Percentiles rank a stretch among this genome's conserved stretches.
These are phyloP conservation scores for Mycena belliarum DNA, from an alignment of 768 basidiomycete genomes.

Conservation along the genomic window DNA sequence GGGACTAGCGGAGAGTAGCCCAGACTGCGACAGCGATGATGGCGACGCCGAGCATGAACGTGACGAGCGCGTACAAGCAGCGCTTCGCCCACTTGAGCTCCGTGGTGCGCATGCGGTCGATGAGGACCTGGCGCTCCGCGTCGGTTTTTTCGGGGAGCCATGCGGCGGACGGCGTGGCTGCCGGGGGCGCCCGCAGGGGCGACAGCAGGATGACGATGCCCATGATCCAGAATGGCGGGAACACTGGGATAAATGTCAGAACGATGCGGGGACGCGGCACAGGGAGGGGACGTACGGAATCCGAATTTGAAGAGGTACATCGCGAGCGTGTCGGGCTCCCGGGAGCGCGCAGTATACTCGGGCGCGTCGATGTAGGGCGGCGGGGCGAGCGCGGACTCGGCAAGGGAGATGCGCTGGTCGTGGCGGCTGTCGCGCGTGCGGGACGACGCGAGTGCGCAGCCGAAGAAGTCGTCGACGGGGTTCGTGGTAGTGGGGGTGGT, in stretches of 20 bases:
- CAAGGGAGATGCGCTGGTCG: conserved; percentile 34
- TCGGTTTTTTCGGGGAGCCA: conserved; percentile 62
- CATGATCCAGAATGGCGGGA: conserved; percentile 63
- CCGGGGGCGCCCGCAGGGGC: conserved; percentile 47
- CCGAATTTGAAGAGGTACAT: conserved; percentile 65
- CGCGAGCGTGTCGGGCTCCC: conserved; percentile 56
- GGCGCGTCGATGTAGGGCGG: conserved; percentile 51
- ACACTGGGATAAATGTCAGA: conserved; percentile 40
- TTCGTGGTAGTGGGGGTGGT: conserved; percentile 16
- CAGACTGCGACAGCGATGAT: conserved; percentile 36
- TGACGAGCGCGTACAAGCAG: conserved; percentile 54
- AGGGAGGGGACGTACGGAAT: conserved; percentile 47
- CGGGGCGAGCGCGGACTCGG: conserved; percentile 21
- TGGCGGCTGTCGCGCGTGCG: conserved; percentile 41
- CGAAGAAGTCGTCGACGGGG: conserved; percentile 37
- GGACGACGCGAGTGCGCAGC: conserved; percentile 24
- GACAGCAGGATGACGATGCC: conserved; percentile 57
- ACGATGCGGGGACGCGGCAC: neutral
- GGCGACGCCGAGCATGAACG: conserved; percentile 41
- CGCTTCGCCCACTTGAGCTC: conserved; percentile 61
- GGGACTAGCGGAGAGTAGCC: conserved; percentile 19
- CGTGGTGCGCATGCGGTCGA: conserved; percentile 45
- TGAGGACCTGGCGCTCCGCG: conserved; percentile 47
- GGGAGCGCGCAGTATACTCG: conserved; percentile 33
- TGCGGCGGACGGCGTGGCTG: conserved; percentile 31